Evolutionary conservation across 1,284 basidiomycete species (phyloP).

Genomic region (Fistulinella staudtii): DNA sequence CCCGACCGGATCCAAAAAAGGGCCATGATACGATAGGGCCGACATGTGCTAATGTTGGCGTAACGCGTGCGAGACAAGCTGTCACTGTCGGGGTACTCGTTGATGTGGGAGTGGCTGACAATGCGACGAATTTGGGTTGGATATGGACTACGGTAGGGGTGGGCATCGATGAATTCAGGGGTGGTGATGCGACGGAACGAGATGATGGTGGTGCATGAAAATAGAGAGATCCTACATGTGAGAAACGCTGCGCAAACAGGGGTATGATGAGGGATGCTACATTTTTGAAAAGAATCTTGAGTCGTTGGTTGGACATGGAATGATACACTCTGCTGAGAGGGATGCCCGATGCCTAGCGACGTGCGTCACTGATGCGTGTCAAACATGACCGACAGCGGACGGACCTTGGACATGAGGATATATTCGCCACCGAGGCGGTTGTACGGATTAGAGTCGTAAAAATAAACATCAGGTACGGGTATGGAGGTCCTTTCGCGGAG

Average conservation of each 20-base stretch:
- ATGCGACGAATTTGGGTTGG: conserved; percentile 20
- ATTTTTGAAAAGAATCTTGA: conserved; percentile 61
- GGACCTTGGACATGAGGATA: conserved; percentile 78
- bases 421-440: conserved; percentile 80
- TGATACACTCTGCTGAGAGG: conserved; percentile 66
- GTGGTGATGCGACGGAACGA: conserved; percentile 19
- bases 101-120: conserved; percentile 12
- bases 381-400: conserved; percentile 17
- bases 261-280: conserved; percentile 63
- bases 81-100: conserved; percentile 3
- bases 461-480: conserved; percentile 68
- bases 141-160: conserved; percentile 31
- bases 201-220: conserved; percentile 50
- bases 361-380: conserved; percentile 13
- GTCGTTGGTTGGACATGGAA: conserved; percentile 55
- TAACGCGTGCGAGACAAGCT: conserved; percentile 1
- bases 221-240: conserved; percentile 69
- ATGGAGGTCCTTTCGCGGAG: conserved; percentile 62
- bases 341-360: conserved; percentile 59
- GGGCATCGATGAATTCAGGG: conserved; percentile 18
- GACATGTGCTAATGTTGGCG: conserved; percentile 37
- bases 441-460: conserved; percentile 75
- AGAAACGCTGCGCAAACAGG: conserved; percentile 71
- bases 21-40: conserved; percentile 83
- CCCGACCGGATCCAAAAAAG: conserved; percentile 78